Base-by-base conservation (phyloP, 2,329 filamentous ascomycete genomes). In the Celoporthe dispersa region DNA sequence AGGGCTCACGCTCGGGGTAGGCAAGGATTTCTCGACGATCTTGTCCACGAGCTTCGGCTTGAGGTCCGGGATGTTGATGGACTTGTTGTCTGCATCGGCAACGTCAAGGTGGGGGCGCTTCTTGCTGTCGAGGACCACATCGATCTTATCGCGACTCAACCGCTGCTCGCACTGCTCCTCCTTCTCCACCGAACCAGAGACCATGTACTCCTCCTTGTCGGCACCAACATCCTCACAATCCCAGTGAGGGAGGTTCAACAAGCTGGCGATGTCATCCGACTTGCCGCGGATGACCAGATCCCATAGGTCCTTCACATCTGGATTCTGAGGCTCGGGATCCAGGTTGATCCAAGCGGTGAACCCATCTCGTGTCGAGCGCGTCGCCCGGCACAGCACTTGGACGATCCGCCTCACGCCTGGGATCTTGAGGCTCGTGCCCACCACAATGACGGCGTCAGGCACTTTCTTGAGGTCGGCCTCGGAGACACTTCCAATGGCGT, bases 341-440 rank as follows among this genome's bases (percentile, higher is more conserved):
- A 94, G 89, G 80, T 98, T 98, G 81, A 99, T 93, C 94, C 95
- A 99, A 64, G 97, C 91, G 0, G 94, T 94, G 70, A 97, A 88
- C 0, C 95, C 94, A 75, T 97, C 92, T 74, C 89, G 89, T 68
- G 94, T 89, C 75, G 91, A 89, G 72, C 94, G 88, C n/a, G 97
- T 93, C 41, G 94, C 91, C 64, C 91, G 90, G 79, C 94, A 98
- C 87, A 98, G 89, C 80, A 98, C 94, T 78, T 92, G 92, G 70
- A 95, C 94, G 69, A 99, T 91, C 67, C 94, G 88, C 72, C 93
- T 90, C 59, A 98, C 94, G 11, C 96, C 96, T 0, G 95, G 95
- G 64, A 99, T 94, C 79, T 98, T 98, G 75, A 99, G 84, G 70
- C 93, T 98, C 2, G 96, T 99, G 66, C 96, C 96, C 11, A 97